A percentile compares a stretch with the other conserved stretches of the same genome.
These are phyloP conservation scores for Phaseolus coccineus DNA, from an alignment of 331 rosid species.

Conservation along the genomic window DNA sequence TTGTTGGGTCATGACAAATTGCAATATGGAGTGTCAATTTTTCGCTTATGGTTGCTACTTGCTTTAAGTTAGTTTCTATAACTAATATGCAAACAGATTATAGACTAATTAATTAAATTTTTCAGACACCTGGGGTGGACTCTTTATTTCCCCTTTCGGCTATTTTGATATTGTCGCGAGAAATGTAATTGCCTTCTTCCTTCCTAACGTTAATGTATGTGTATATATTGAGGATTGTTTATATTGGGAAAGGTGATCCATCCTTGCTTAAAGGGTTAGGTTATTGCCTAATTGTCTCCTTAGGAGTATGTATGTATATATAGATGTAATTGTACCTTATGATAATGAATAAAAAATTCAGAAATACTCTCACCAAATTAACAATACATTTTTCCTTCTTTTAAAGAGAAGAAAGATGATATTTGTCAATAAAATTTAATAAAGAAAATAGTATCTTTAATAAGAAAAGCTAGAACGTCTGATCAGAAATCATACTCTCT, in stretches of 20 bases:
- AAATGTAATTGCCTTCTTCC: slow-evolving; percentile 32
- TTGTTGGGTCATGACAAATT: background rate
- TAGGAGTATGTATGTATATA: background rate
- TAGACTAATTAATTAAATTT: background rate
- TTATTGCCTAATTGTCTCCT: too few species aligned
- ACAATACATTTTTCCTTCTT: slow-evolving; percentile 5
- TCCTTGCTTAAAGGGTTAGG: too few species aligned
- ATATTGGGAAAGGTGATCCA: too few species aligned
- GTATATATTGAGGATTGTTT: background rate
- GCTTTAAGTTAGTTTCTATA: slow-evolving; percentile 14
- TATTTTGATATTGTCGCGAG: background rate
- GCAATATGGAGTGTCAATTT: slow-evolving; percentile 7
- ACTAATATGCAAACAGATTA: slow-evolving; percentile 12
- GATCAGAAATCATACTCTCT: slow-evolving; percentile 61
- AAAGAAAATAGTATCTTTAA: slow-evolving; percentile 12
- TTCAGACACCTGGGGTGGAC: background rate
- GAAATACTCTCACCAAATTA: background rate
- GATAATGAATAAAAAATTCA: background rate
- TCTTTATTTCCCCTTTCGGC: background rate
- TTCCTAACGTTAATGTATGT: background rate
- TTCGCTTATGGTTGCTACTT: slow-evolving; percentile 1
- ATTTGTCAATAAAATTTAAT: background rate
- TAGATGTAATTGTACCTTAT: background rate
- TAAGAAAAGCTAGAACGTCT: slow-evolving; percentile 3
- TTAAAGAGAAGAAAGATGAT: background rate